Evolutionary conservation across 169 alveolate genomes (phyloP), one percentile per base, ranked within the genome.

Genomic region (Babesia ovis): DNA sequence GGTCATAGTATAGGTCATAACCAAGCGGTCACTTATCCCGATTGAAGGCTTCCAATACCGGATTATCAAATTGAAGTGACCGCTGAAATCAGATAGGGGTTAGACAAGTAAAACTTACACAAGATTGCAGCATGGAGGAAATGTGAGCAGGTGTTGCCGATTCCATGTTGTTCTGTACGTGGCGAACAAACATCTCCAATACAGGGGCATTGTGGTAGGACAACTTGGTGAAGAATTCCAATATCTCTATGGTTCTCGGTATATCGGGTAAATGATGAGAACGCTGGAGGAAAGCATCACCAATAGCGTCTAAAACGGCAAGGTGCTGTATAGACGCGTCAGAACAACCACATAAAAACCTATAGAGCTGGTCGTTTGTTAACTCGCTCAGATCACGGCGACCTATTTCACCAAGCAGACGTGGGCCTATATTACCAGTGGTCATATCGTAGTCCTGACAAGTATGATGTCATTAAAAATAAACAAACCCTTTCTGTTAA

Each of bases 31-130:
- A n/a, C n/a, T n/a, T n/a, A n/a, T n/a, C 58, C 27, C 23, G 50
- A 22, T 20, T 48, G 22, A 64, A 37, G 0, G 61, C 20, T 9
- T 64, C 74, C 14, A 50, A 32, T 12, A 5, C 12, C 1, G 50
- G 32, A 23, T 64, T 59, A 29, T 50, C n/a, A 34, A 32, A 64
- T 0, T 54, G 31, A 0, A 68, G 79, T 51, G 57, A 69, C 34
- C 60, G 16, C 79, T 68, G 79, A 1, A 31, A 42, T n/a, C n/a
- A n/a, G n/a, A n/a, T n/a, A n/a, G n/a, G n/a, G n/a, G n/a, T n/a
- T n/a, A n/a, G n/a, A n/a, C n/a, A n/a, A n/a, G n/a, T n/a, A n/a
- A 25, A 53, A 68, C 83, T 9, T 61, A 72, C 83, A 18, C 83
- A 72, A 8, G 55, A 72, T 16, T 72, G 71, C 25, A 60, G 6